phyloP scores from a whole-genome alignment of 805 yeast genomes.

The Saccharomycopsis sp. region DNA sequence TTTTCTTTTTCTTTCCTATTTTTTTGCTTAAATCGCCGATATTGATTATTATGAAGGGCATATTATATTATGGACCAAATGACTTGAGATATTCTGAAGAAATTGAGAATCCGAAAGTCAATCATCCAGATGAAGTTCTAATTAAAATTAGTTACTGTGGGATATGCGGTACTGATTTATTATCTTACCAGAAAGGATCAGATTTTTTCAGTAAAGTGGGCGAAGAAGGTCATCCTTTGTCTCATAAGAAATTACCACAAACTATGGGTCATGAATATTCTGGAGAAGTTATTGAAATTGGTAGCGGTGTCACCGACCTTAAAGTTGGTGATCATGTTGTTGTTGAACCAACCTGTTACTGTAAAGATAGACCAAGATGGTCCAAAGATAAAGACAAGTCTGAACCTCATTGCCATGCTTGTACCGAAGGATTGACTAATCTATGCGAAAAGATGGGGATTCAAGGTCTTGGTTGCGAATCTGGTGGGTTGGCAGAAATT shows the following conservation, averaged over 20 bases:
- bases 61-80: conserved; percentile 34
- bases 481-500: conserved; percentile 43
- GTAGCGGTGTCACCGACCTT: conserved; percentile 37
- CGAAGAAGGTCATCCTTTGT: conserved; percentile 30
- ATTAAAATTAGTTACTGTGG: conserved; percentile 47
- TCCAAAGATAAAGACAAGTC: conserved; percentile 25
- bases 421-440: conserved; percentile 38
- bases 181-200: conserved; percentile 51
- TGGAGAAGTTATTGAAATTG: conserved; percentile 40
- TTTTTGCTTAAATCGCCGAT: not conserved
- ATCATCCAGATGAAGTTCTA: conserved; percentile 34
- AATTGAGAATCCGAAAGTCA: conserved; percentile 26
- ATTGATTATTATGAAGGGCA: conserved; percentile 31
- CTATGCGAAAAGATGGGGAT: conserved; percentile 39
- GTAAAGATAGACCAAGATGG: conserved; percentile 31
- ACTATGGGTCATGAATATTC: conserved; percentile 54
- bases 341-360: conserved; percentile 41
- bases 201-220: conserved; percentile 39
- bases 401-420: conserved; percentile 34
- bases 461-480: conserved; percentile 43
- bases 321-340: conserved; percentile 55
- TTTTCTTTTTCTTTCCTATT: not conserved
- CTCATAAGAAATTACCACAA: conserved; percentile 37
- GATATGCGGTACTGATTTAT: conserved; percentile 58
- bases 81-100: conserved; percentile 31